Percentiles rank a stretch among this genome's conserved stretches.
These are phyloP conservation scores for Plectosphaerella plurivora DNA, from an alignment of 2,329 filamentous ascomycete species.

Conservation along the genomic window DNA sequence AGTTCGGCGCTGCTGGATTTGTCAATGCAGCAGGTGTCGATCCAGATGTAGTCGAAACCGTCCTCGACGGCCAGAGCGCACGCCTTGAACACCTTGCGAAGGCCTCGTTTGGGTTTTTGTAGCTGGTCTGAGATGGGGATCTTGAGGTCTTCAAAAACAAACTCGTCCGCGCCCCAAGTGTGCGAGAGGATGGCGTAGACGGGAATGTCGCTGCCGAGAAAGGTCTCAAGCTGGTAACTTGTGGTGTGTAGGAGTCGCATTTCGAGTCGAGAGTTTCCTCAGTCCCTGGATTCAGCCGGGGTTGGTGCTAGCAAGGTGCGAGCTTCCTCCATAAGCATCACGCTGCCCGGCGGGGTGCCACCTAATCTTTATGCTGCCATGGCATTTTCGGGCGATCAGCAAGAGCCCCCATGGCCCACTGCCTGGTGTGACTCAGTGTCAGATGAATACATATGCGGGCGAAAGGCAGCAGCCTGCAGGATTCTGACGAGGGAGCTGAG, in stretches of 20 bases:
- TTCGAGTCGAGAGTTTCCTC: background rate
- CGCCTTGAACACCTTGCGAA: slow-evolving; percentile 5
- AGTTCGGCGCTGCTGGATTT: slow-evolving; percentile 18
- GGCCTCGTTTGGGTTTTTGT: slow-evolving; percentile 1
- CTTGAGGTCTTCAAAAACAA: slow-evolving; percentile 15
- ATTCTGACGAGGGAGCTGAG: too few relatives aligned
- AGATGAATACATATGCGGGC: too few relatives aligned
- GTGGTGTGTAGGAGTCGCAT: slow-evolving; percentile 15
- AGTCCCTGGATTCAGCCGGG: too few relatives aligned
- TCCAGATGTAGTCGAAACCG: slow-evolving; percentile 13
- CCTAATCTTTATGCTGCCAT: too few relatives aligned
- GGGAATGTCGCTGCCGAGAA: slow-evolving; percentile 11
- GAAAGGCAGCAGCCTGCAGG: too few relatives aligned
- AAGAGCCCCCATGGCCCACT: too few relatives aligned
- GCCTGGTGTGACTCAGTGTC: too few relatives aligned
- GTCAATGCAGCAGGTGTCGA: slow-evolving; percentile 21
- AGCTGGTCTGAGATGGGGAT: background rate
- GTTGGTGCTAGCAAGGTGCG: too few relatives aligned
- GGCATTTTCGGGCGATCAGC: too few relatives aligned
- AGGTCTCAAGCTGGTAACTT: slow-evolving; percentile 7
- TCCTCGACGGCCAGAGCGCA: slow-evolving; percentile 6
- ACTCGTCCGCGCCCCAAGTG: slow-evolving; percentile 18
- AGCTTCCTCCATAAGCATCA: background rate
- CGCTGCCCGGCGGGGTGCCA: too few relatives aligned
- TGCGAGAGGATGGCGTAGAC: slow-evolving; percentile 21